Conservation (phyloP, 257 asterid species). For the Penstemon davidsonii region DNA sequence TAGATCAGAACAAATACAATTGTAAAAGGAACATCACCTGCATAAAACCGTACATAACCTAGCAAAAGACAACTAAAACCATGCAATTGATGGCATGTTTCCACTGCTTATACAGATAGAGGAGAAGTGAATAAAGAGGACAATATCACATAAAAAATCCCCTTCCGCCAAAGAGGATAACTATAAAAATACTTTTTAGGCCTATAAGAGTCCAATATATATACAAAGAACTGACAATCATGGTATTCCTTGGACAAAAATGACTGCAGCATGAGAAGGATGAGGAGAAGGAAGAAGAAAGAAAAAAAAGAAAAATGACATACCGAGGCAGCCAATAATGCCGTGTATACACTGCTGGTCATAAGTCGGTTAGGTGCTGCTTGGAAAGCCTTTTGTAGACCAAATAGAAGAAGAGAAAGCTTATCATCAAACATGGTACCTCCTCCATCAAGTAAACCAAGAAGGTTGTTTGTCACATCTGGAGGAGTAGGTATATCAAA, state of each 20-base stretch:
- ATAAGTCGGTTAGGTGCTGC: conserved; percentile 94
- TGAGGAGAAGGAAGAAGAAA: neutral
- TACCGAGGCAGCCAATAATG: conserved; percentile 95
- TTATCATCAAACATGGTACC: conserved; percentile 99
- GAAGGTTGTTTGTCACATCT: conserved; percentile 66
- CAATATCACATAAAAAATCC: neutral
- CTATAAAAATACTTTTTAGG: neutral
- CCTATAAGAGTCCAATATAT: conserved; percentile 10
- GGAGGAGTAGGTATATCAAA: conserved; percentile 72
- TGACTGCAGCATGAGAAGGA: conserved; percentile 25
- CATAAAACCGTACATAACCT: neutral
- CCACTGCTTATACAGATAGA: neutral
- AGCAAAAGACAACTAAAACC: neutral
- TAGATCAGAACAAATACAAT: neutral
- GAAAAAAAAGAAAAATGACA: conserved; percentile 26
- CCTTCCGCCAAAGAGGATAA: neutral
- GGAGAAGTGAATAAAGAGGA: neutral
- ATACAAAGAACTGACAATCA: conserved; percentile 5
- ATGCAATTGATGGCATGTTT: conserved; percentile 6
- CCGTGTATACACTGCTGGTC: conserved; percentile 74
- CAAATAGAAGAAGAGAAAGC: conserved; percentile 94
- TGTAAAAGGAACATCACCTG: neutral
- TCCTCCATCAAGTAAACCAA: conserved; percentile 89
- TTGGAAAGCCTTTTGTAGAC: conserved; percentile 92
- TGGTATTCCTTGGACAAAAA: neutral